Base-by-base conservation (phyloP, 257 asterid species). In the Pogostemon cablin region DNA sequence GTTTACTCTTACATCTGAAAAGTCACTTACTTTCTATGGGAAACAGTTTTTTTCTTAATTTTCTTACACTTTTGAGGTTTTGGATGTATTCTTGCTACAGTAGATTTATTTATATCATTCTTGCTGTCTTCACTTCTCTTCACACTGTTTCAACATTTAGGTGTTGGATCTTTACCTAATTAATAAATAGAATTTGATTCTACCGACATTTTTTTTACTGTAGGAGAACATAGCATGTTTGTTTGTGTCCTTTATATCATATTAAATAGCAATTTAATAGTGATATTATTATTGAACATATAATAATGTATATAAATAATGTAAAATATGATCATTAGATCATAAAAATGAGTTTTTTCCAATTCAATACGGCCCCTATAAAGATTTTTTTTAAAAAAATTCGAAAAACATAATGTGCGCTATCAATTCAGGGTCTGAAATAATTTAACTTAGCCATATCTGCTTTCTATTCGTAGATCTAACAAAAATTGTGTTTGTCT, bases 1-100 rank as follows among this genome's bases (percentile, higher is more conserved):
- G 53, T 57, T 59, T 65, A 60, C 40, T 62, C n/a, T 53, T 52
- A 79, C 70, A 74, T 20, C 12, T 56, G 49, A 20, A 77, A 61
- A 53, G 65, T 55, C 71, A 5, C 9, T 65, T 34, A 65, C 43
- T 49, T 47, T 71, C 6, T 46, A n/a, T 9, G 15, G 68, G 52
- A 7, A 20, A 34, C 43, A 46, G 35, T 35, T 40, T 12, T 69
- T 47, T 47, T 68, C 9, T 43, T 55, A 42, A 41, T 15, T 25
- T 25, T 25, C 32, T 25, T 25, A 25, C 1, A 25, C 32, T 25
- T 71, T 35, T 42, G 9, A 69, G 11, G 12, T 40, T 71, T 53
- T 78, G 43, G 63, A 67, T 54, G 58, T 59, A 52, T 65, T 58
- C 65, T 64, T 65, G 57, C 54, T 11, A 42, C 53, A 67, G 42